Conservation (phyloP, 2,329 filamentous ascomycete genomes). For the Arthrobotrys megalospora region DNA sequence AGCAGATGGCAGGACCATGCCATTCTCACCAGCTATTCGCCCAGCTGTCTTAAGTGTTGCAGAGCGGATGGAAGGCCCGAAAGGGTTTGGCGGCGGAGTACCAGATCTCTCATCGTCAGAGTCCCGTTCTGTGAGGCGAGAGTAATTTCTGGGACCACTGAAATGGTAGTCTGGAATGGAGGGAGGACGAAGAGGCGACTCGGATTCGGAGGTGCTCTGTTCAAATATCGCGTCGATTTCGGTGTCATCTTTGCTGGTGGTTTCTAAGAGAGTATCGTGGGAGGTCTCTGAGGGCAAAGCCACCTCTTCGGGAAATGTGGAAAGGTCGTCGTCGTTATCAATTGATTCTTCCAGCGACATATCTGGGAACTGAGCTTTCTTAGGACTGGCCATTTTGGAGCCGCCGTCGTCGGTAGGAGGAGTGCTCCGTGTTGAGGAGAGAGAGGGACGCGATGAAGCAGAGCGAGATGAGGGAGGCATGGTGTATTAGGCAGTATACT, state of each 20-base stretch:
- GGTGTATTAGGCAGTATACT: constrained; percentile 30
- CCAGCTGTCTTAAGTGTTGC: constrained; percentile 53
- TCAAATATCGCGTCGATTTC: constrained; percentile 61
- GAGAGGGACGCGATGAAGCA: constrained; percentile 57
- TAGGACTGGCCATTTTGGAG: constrained; percentile 44
- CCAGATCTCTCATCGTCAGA: constrained; percentile 49
- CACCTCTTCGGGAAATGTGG: constrained; percentile 27
- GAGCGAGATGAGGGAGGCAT: constrained; percentile 58
- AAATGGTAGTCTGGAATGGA: constrained; percentile 55
- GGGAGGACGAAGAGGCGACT: constrained; percentile 46
- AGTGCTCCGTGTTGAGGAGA: constrained; percentile 55
- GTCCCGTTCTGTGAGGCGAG: constrained; percentile 38
- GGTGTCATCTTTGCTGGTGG: constrained; percentile 40
- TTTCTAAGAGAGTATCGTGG: constrained; percentile 39
- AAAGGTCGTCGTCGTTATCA: constrained; percentile 22
- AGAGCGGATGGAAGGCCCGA: constrained; percentile 51
- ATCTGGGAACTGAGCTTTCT: constrained; percentile 1
- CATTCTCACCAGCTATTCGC: constrained; percentile 53
- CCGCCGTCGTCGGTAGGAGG: constrained; percentile 59
- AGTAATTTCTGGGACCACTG: constrained; percentile 51
- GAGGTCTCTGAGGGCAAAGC: constrained; percentile 47
- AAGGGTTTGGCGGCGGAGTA: constrained; percentile 53
- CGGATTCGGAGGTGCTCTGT: constrained; percentile 52
- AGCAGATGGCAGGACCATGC: constrained; percentile 26
- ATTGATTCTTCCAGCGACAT: constrained; percentile 9